A percentile compares a stretch with the other conserved stretches of the same genome.
Evolutionary conservation across 2,329 filamentous ascomycete genomes (phyloP).

Genomic region (Fusarium siculi): DNA sequence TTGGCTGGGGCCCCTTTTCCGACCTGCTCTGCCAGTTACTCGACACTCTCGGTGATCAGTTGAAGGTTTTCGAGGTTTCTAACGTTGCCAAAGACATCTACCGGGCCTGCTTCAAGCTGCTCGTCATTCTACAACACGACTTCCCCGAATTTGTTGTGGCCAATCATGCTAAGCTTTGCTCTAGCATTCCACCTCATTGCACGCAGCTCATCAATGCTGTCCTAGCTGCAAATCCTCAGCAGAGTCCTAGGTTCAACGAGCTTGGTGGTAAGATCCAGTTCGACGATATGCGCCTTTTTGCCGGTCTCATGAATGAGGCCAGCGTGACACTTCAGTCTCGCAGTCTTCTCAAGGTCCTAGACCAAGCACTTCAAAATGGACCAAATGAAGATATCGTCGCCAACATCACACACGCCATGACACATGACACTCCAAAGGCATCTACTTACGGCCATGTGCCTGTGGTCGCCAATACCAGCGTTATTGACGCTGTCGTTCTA

Average conservation of each 20-base stretch:
- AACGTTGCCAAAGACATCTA: slow-evolving; percentile 84
- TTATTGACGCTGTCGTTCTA: slow-evolving; percentile 85
- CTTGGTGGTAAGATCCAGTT: slow-evolving; percentile 78
- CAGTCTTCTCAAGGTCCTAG: slow-evolving; percentile 68
- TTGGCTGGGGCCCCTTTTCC: slow-evolving; percentile 81
- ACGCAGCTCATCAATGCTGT: slow-evolving; percentile 90
- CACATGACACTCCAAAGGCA: slow-evolving; percentile 65
- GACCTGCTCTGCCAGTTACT: slow-evolving; percentile 79
- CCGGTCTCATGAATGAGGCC: slow-evolving; percentile 73
- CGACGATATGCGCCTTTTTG: slow-evolving; percentile 77
- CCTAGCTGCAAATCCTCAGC: slow-evolving; percentile 82
- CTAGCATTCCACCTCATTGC: slow-evolving; percentile 83
- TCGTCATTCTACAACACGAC: slow-evolving; percentile 90
- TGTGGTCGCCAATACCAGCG: slow-evolving; percentile 73
- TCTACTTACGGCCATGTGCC: slow-evolving; percentile 74
- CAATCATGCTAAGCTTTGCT: slow-evolving; percentile 84
- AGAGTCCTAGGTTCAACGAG: slow-evolving; percentile 74
- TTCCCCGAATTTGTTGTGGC: slow-evolving; percentile 93
- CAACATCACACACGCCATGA: slow-evolving; percentile 79
- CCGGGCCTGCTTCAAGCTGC: slow-evolving; percentile 81
- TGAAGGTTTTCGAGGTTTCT: slow-evolving; percentile 77
- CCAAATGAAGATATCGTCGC: slow-evolving; percentile 78
- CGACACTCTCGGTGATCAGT: slow-evolving; percentile 78
- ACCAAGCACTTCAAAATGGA: slow-evolving; percentile 68
- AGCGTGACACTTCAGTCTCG: slow-evolving; percentile 62